These are phyloP conservation scores for Fraxinus nigra DNA, from an alignment of 305 asterid genomes.

Conservation along the genomic window DNA sequence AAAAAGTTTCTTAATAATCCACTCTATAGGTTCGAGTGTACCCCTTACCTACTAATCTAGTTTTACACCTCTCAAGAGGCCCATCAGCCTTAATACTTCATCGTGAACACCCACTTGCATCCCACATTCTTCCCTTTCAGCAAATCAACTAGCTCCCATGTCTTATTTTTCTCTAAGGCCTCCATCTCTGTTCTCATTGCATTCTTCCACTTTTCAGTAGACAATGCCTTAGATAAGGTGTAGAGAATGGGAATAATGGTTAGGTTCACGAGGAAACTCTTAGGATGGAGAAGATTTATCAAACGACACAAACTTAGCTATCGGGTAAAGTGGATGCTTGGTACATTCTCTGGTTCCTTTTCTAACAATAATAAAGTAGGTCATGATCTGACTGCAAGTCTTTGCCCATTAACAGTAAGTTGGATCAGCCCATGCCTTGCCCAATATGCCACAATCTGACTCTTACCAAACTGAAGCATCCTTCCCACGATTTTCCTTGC, in stretches of 20 bases:
- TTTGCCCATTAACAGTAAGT: no score
- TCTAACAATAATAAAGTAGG: background rate
- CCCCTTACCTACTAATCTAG: background rate
- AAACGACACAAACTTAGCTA: background rate
- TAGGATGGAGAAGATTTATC: background rate
- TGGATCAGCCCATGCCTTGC: no score
- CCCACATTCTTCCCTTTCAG: background rate
- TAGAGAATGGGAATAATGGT: background rate
- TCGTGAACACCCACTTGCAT: background rate
- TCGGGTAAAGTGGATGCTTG: background rate
- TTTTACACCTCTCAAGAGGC: background rate
- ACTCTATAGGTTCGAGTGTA: background rate
- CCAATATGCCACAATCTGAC: no score
- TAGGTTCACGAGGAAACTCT: background rate
- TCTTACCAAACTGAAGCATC: no score
- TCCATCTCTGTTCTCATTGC: background rate
- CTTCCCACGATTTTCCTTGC: no score
- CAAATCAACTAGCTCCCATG: background rate
- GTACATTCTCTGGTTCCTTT: background rate
- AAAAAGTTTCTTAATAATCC: background rate
- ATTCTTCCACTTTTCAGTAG: background rate
- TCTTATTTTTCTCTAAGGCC: background rate
- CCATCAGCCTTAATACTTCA: background rate
- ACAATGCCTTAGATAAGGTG: background rate
- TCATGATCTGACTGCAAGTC: background rate